Evolutionary conservation across 345 rosid genomes (phyloP).

Genomic region (Rhodomyrtus tomentosa): DNA sequence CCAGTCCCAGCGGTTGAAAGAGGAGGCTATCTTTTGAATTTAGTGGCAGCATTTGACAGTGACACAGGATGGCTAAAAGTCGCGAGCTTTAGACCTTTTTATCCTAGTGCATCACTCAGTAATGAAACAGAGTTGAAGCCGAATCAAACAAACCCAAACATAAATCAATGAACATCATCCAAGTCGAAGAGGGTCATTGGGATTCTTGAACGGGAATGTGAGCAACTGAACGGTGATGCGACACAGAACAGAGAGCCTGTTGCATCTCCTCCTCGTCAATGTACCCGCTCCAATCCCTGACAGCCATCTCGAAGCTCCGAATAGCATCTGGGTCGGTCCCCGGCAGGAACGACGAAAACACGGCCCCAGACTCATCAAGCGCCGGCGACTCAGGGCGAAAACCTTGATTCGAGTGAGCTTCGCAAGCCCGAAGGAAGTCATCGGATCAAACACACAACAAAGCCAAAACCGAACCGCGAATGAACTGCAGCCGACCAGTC

Average conservation of each 20-base stretch:
- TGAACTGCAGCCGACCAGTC: too few relatives aligned
- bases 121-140: not conserved
- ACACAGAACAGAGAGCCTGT: conserved; percentile 37
- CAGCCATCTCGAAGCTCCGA: conserved; percentile 49
- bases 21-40: not conserved
- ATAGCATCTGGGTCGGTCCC: conserved; percentile 48
- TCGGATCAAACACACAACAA: too few relatives aligned
- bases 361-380: not conserved
- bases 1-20: too few relatives aligned
- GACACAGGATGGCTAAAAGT: not conserved
- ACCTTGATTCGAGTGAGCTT: conserved; percentile 1
- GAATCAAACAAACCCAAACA: not conserved
- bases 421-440: not conserved
- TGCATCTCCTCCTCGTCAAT: conserved; percentile 57
- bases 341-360: conserved; percentile 11
- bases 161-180: conserved; percentile 18
- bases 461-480: not conserved
- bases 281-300: conserved; percentile 50
- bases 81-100: not conserved
- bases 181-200: conserved; percentile 27
- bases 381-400: not conserved
- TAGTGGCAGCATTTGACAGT: not conserved
- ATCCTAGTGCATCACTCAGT: not conserved
- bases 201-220: conserved; percentile 54
- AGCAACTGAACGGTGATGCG: conserved; percentile 44